These are phyloP conservation scores for Echinosophora koreensis DNA, from an alignment of 306 rosid species.

Conservation along the genomic window DNA sequence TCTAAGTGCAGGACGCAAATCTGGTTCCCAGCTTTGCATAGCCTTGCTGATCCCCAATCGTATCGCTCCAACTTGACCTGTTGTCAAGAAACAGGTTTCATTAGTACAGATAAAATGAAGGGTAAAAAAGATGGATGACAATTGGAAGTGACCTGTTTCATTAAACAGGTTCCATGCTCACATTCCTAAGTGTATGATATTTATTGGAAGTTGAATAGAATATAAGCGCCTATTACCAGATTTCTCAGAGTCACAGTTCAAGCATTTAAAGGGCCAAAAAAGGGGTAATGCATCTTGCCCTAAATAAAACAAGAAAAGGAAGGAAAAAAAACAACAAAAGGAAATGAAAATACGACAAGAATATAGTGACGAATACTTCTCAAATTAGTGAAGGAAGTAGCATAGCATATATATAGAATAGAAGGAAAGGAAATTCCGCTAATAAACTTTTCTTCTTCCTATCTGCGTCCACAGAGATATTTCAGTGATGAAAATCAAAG, in stretches of 20 bases:
- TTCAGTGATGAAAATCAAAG: background rate
- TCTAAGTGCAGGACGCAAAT: conserved; percentile 80
- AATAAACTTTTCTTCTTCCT: conserved; percentile 21
- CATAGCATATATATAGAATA: background rate
- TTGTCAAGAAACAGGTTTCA: conserved; percentile 17
- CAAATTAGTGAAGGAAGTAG: background rate
- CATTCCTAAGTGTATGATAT: background rate
- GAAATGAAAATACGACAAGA: conserved; percentile 2
- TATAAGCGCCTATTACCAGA: background rate
- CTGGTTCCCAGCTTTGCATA: conserved; percentile 97
- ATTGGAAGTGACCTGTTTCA: too few relatives aligned
- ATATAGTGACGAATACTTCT: background rate
- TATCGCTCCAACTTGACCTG: conserved; percentile 99
- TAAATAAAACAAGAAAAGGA: background rate
- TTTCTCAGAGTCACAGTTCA: conserved; percentile 24
- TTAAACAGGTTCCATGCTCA: background rate
- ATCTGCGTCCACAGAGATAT: conserved; percentile 1
- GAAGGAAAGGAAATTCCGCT: background rate
- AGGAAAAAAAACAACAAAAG: background rate
- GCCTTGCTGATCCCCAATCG: conserved; percentile 92
- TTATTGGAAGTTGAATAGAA: conserved; percentile 31
- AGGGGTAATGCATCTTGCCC: background rate
- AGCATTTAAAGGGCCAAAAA: conserved; percentile 13
- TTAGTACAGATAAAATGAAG: background rate
- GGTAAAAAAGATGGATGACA: conserved; percentile 21